phyloP scores from a whole-genome alignment of 257 asterid species.

The Gentiana straminea region DNA sequence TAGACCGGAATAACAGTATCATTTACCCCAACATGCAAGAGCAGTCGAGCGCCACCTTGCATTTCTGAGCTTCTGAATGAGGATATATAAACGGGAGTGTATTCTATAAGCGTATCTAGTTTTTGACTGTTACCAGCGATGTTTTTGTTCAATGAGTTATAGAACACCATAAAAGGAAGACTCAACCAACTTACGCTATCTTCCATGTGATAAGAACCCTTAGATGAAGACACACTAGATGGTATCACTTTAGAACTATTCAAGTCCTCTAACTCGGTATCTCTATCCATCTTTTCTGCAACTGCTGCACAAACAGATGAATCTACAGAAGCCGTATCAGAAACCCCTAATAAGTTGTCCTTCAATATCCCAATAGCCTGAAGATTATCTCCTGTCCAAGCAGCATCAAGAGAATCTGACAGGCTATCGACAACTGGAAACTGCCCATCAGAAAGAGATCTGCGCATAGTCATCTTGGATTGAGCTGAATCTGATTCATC shows the following conservation, averaged over 20 bases:
- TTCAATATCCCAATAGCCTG: constrained; percentile 22
- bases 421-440: constrained; percentile 40
- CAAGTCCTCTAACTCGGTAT: constrained; percentile 36
- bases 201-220: constrained; percentile 41
- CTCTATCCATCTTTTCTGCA: constrained; percentile 37
- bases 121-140: constrained; percentile 41
- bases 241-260: constrained; percentile 23
- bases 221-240: constrained; percentile 29
- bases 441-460: constrained; percentile 59
- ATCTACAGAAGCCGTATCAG: constrained; percentile 32
- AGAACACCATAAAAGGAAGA: constrained; percentile 61
- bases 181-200: constrained; percentile 61
- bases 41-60: constrained; percentile 61
- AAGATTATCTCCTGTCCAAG: constrained; percentile 76
- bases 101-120: constrained; percentile 46
- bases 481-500: constrained; percentile 29
- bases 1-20: constrained; percentile 71
- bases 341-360: constrained; percentile 20
- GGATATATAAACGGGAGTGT: constrained; percentile 62
- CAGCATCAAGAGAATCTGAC: constrained; percentile 81
- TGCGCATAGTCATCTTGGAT: constrained; percentile 30
- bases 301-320: constrained; percentile 23
- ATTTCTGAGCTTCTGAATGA: constrained; percentile 53
- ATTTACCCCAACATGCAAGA: constrained; percentile 57
- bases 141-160: constrained; percentile 54